Evolutionary conservation across 2,329 filamentous ascomycete genomes (phyloP).

Genomic region (Macrophomina phaseolina): DNA sequence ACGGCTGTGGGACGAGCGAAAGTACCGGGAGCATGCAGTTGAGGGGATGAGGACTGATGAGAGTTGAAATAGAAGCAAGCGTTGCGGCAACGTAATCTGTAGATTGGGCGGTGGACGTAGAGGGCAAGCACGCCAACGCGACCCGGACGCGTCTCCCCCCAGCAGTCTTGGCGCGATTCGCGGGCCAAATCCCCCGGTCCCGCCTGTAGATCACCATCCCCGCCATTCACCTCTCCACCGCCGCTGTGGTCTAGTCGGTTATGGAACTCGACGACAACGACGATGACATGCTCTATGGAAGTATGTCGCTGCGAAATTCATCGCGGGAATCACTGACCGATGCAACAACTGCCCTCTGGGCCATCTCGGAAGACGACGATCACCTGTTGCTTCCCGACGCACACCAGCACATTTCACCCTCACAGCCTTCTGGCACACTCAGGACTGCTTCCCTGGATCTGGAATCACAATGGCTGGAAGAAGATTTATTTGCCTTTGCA

Average conservation of each 20-base stretch:
- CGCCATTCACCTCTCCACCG: constrained; percentile 2
- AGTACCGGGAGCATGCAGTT: neutral
- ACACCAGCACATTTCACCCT: neutral
- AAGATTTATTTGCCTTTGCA: constrained; percentile 3
- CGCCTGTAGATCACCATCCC: constrained; percentile 14
- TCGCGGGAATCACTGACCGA: constrained; percentile 33
- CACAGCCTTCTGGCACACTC: neutral
- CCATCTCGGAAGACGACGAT: constrained; percentile 25
- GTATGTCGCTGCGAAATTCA: neutral
- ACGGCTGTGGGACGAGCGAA: neutral
- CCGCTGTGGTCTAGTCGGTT: neutral
- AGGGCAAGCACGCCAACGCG: constrained; percentile 16
- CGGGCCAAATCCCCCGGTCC: neutral
- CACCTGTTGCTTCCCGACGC: constrained; percentile 24
- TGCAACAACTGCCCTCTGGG: neutral
- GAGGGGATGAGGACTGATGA: neutral
- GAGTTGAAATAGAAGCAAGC: neutral
- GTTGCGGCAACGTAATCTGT: neutral
- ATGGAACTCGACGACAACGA: constrained; percentile 32
- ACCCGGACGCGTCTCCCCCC: constrained; percentile 13
- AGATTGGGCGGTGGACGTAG: neutral
- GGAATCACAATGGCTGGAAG: constrained; percentile 30
- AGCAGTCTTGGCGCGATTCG: constrained; percentile 10
- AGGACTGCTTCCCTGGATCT: constrained; percentile 30
- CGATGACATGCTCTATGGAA: constrained; percentile 42